These are phyloP conservation scores for Brassica juncea DNA, from an alignment of 345 rosid species.

Conservation along the genomic window DNA sequence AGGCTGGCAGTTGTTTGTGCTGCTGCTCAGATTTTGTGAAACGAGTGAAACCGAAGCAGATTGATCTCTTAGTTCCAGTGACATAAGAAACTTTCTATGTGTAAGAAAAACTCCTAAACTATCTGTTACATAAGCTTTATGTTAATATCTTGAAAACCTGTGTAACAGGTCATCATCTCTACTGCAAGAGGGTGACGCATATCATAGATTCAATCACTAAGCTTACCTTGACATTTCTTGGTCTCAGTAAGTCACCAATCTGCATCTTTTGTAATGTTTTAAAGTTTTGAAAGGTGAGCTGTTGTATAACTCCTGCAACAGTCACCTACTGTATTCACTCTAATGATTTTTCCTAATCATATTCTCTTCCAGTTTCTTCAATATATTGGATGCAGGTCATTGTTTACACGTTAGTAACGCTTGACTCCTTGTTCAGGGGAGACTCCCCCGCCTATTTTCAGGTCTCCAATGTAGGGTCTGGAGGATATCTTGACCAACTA, in stretches of 20 bases:
- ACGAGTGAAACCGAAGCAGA: background rate
- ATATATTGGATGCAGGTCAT: too few species aligned
- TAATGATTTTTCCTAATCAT: too few species aligned
- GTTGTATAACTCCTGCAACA: background rate
- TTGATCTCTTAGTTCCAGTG: background rate
- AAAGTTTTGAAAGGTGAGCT: background rate
- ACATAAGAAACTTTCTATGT: too few species aligned
- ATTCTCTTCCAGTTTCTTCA: too few species aligned
- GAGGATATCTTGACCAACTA: too few species aligned
- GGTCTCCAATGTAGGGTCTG: too few species aligned
- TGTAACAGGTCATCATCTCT: background rate
- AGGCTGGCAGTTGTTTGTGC: background rate
- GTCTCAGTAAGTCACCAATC: background rate
- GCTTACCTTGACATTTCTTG: background rate
- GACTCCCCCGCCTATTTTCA: too few species aligned
- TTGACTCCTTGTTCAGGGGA: too few species aligned
- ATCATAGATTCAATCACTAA: background rate
- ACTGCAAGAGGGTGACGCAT: background rate
- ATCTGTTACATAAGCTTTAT: background rate
- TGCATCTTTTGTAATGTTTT: background rate
- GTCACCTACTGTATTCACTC: too few species aligned
- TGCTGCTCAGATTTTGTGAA: background rate
- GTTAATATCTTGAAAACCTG: background rate
- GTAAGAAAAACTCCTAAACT: background rate
- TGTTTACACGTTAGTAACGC: too few species aligned